Evolutionary conservation across 2,329 filamentous ascomycete genomes (phyloP), one percentile per base, ranked within the genome.

Genomic region (Aspergillus pseudoviridinutans): DNA sequence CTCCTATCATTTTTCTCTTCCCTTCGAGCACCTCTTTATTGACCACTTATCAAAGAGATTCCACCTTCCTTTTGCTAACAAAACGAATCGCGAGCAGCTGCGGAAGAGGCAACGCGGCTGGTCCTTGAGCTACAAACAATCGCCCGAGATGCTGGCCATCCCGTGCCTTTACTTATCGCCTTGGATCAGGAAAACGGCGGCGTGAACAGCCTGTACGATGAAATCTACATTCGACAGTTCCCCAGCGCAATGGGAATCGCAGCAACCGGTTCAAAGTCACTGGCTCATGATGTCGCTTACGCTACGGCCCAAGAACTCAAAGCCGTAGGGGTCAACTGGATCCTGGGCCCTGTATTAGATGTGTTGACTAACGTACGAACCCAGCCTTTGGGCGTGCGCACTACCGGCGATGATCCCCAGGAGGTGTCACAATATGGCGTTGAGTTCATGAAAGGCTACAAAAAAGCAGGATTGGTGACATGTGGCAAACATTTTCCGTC

Each of bases 131-230:
- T 99, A 49, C 94, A 99, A 75, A 92, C 87, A 51, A 93, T 96
- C 70, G 94, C 94, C 41, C 90, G 91, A 70, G 84, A 95, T 75
- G 89, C 93, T 58, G 93, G 93, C 22, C 93, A 97, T 74, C 88
- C 90, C 3, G 88, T 93, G 2, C 94, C 94, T 2, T 79, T 99
- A 20, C 81, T 95, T 55, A 97, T 99, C 66, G 92, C 90, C 42
- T 80, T 97, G 41, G 94, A 97, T 71, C 94, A 99, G 72, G 94
- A 99, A 74, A 97, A 99, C 85, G 94, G 94, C 62, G 92, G 93
- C 3, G 93, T 97, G 73, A 97, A 97, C 78, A 96, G 91, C 76
- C 83, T 97, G 2, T 97, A 95, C 69, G 93, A 97, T 72, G 92
- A 96, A 66, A 91, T 94, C 68, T 94, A 92, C 71, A 93, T 97